Evolutionary conservation across 148 eudicot species (phyloP), one percentile per base, ranked within the genome.

Genomic region (Persicaria maculosa): DNA sequence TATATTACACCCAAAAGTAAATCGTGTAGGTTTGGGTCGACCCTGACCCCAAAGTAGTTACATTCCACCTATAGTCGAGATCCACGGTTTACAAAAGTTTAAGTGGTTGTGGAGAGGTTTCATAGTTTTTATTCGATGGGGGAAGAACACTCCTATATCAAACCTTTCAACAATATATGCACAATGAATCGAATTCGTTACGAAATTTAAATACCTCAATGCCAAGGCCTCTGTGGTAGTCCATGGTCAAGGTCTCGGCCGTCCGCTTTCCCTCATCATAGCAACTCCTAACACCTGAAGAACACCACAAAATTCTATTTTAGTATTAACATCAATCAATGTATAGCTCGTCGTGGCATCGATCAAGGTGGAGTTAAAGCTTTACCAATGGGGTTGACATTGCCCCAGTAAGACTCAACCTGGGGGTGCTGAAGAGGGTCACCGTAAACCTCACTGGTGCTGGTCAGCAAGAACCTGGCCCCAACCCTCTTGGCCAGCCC

Each of bases 201-300:
- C 40, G 2, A 31, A 31, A 31, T 31, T 31, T 31, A 31, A 58
- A 7, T 44, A 86, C 89, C 89, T 86, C 89, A 68, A 79, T 50
- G 67, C 83, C 85, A 40, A 77, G 84, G 70, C 88, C 88, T 79
- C 90, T 76, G 71, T 87, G 85, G 75, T 87, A 85, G 73, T 87
- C 90, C 90, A 87, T 87, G 54, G 82, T 75, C 62, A 86, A 75
- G 17, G 89, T 86, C 81, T 86, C 88, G 5, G 88, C 91, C 0
- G 81, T 79, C 8, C 91, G 86, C 68, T 87, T 87, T 71, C 91
- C 91, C 65, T 87, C 90, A 71, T 87, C 90, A 17, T 87, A 87
- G 76, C 90, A 87, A 71, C 90, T 87, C 48, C 91, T 72, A 62
- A 87, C 91, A 76, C 90, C 88, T 87, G 77, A 44, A 10, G 77